Conservation (phyloP, 495 filamentous ascomycete genomes). For the Xylaria curta region DNA sequence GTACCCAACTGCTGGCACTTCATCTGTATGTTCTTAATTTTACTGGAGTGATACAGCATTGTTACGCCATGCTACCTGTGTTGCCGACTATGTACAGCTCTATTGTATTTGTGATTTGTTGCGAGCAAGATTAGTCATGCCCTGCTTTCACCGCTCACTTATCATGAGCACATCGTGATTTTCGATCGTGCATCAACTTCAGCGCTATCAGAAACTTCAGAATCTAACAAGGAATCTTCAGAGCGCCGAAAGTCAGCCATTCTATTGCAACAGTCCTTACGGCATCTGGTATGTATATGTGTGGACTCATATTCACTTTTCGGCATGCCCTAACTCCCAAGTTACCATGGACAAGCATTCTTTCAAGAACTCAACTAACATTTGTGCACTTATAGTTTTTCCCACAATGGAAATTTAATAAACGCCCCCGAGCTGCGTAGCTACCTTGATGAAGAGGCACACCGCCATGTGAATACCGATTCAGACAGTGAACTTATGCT, state of each 20-base stretch:
- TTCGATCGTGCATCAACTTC: too few species aligned
- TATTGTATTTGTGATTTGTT: background rate
- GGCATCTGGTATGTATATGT: conserved; percentile 61
- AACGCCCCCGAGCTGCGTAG: conserved; percentile 81
- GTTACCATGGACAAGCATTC: too few species aligned
- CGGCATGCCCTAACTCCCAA: too few species aligned
- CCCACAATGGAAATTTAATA: conserved; percentile 89
- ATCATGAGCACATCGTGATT: background rate
- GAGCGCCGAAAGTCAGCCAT: conserved; percentile 82
- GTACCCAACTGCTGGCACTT: conserved; percentile 90
- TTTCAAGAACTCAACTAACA: background rate
- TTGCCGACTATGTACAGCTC: background rate
- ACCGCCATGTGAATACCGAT: conserved; percentile 96
- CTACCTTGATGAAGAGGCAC: conserved; percentile 86
- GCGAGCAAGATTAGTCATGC: background rate
- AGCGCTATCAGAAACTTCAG: background rate
- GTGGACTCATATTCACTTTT: background rate
- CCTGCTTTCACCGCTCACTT: background rate
- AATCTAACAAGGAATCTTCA: conserved; percentile 4
- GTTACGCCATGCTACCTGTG: background rate
- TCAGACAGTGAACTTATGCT: conserved; percentile 94
- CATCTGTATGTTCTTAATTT: conserved; percentile 54
- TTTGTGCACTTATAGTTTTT: conserved; percentile 22
- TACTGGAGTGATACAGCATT: background rate
- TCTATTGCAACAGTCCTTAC: conserved; percentile 93